A percentile compares a stretch with the other conserved stretches of the same genome.
Evolutionary conservation across 2,329 filamentous ascomycete species (phyloP).

Genomic region (Exophiala sideris): DNA sequence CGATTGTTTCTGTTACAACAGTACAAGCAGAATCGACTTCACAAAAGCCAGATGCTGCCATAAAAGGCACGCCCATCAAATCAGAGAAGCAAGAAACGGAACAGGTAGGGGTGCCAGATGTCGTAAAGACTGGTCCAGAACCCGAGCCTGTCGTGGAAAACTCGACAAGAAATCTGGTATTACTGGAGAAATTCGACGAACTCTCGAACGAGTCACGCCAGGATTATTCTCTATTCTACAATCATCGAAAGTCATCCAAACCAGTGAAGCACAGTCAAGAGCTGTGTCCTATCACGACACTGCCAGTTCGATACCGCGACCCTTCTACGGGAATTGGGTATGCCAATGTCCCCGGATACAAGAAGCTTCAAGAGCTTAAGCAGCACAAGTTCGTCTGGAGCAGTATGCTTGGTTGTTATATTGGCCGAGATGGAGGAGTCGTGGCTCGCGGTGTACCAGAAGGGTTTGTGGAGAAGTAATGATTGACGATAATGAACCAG

Average conservation of each 20-base stretch:
- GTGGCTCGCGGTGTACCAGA: slow-evolving; percentile 72
- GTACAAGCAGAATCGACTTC: too few relatives aligned
- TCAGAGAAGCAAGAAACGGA: neutral
- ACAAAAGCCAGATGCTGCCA: too few relatives aligned
- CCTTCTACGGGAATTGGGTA: slow-evolving; percentile 80
- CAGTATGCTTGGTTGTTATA: slow-evolving; percentile 74
- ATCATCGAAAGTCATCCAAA: slow-evolving; percentile 47
- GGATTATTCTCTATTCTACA: slow-evolving; percentile 56
- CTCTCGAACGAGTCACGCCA: slow-evolving; percentile 52
- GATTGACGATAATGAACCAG: neutral
- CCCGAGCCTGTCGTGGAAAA: slow-evolving; percentile 42
- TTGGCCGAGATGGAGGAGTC: slow-evolving; percentile 56
- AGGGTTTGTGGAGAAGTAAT: slow-evolving; percentile 56
- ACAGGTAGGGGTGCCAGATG: neutral
- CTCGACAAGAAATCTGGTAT: slow-evolving; percentile 56
- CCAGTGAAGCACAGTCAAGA: slow-evolving; percentile 48
- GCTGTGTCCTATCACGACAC: slow-evolving; percentile 78
- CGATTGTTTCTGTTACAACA: neutral
- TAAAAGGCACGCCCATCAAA: neutral
- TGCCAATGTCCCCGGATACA: slow-evolving; percentile 72
- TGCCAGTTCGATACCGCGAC: slow-evolving; percentile 78
- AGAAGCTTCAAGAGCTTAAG: slow-evolving; percentile 63
- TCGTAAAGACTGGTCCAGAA: neutral
- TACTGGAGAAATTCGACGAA: slow-evolving; percentile 57
- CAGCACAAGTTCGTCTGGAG: slow-evolving; percentile 83